Conservation (phyloP, 768 basidiomycete genomes). For the Lactarius hatsudake region DNA sequence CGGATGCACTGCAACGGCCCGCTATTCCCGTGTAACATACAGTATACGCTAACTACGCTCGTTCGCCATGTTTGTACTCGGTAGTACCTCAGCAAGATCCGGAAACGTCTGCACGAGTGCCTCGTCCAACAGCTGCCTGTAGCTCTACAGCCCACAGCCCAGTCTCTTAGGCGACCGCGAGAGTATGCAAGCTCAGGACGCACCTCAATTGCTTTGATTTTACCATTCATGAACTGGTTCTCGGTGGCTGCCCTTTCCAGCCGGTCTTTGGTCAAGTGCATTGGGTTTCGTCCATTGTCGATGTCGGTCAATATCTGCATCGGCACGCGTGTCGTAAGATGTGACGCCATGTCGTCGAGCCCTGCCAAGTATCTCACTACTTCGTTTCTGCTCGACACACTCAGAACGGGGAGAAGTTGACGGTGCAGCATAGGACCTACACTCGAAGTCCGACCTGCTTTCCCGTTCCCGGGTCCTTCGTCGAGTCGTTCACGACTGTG, state of each 20-base stretch:
- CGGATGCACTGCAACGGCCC: conserved; percentile 9
- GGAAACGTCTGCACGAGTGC: conserved; percentile 72
- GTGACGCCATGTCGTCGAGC: conserved; percentile 67
- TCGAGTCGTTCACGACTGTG: conserved; percentile 79
- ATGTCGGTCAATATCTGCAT: conserved; percentile 75
- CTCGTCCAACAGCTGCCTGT: conserved; percentile 63
- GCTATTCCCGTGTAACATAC: background rate
- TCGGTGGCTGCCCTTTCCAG: conserved; percentile 82
- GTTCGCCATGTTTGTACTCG: background rate
- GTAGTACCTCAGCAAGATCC: conserved; percentile 43
- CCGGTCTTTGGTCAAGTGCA: conserved; percentile 76
- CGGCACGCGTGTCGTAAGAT: conserved; percentile 62
- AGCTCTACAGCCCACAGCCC: conserved; percentile 49
- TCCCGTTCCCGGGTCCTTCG: conserved; percentile 61
- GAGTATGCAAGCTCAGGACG: conserved; percentile 27
- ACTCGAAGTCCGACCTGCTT: conserved; percentile 79
- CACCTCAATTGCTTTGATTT: conserved; percentile 75
- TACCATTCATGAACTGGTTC: conserved; percentile 91
- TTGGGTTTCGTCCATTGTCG: conserved; percentile 76
- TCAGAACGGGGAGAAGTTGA: background rate
- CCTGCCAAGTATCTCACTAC: conserved; percentile 64
- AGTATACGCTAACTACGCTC: background rate
- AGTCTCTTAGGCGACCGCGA: background rate
- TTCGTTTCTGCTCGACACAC: conserved; percentile 55
- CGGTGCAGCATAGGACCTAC: conserved; percentile 41